Evolutionary conservation across 1,284 basidiomycete species (phyloP), one percentile per base, ranked within the genome.

Genomic region (Tremellales sp.): DNA sequence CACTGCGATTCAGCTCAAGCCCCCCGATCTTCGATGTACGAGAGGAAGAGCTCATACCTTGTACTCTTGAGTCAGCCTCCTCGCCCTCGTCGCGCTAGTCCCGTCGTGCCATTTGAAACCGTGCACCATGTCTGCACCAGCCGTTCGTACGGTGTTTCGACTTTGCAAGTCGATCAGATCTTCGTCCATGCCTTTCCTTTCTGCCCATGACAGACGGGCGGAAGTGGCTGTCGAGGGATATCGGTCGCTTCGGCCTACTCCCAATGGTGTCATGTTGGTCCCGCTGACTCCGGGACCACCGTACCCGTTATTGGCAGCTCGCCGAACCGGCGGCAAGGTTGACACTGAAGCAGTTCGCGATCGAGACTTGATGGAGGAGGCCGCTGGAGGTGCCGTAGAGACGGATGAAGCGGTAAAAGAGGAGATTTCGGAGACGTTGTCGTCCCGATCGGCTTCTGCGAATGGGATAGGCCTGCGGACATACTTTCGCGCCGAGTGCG

Each of bases 401-500:
- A n/a, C 29, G 10, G 29, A 33, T n/a, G 29, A 33, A 33, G 29
- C 29, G 29, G 29, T n/a, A n/a, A n/a, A n/a, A n/a, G n/a, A 33
- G 29, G n/a, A 33, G 29, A n/a, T 33, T 8, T 8, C 29, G 29
- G 29, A 33, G 29, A 33, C 29, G 29, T 10, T 10, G 10, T 33
- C 29, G 19, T 39, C 29, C 15, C 15, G 29, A 15, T 31, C 29
- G 10, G 10, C 29, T 8, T 8, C 8, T 8, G 29, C 29, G 19
- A 12, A 39, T 8, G 7, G 10, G 3, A 51, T 48, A 2, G 64
- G 64, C 6, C 61, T 43, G 24, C 61, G 60, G n/a, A 64, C 61
- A 35, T 53, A 48, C 21, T 58, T 57, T 17, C 54, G 27, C 1
- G 60, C 62, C 10, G 57, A 62, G 41, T 64, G 64, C 22, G 61